These are phyloP conservation scores for Cystoisospora suis DNA, from an alignment of 169 alveolate species.

Conservation along the genomic window DNA sequence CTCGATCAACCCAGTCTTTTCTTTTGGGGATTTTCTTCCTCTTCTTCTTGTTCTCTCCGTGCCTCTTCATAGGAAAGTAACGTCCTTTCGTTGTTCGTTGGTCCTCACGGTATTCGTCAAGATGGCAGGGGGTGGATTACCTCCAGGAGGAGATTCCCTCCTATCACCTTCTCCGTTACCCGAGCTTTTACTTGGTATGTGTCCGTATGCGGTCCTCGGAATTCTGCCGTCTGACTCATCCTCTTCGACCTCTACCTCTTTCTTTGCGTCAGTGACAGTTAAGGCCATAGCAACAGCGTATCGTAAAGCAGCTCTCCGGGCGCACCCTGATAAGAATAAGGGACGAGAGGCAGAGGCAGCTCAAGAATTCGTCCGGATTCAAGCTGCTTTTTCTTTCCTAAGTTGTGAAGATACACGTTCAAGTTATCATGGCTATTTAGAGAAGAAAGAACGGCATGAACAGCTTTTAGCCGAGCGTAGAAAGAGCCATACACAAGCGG, in stretches of 20 bases:
- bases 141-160: neutral
- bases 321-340: conserved; percentile 61
- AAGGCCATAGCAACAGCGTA: conserved; percentile 46
- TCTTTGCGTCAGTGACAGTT: neutral
- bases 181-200: neutral
- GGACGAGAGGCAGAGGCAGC: conserved; percentile 58
- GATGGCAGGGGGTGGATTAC: neutral
- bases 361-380: conserved; percentile 33
- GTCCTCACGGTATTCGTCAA: neutral
- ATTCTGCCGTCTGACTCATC: neutral
- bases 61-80: neutral
- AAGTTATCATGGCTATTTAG: conserved; percentile 35
- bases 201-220: conserved; percentile 25
- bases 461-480: conserved; percentile 33
- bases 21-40: neutral
- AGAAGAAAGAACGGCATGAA: conserved; percentile 46
- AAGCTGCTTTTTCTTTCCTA: conserved; percentile 49
- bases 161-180: neutral
- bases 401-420: conserved; percentile 8
- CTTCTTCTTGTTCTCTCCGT: neutral
- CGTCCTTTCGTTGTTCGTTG: neutral
- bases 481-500: conserved; percentile 7
- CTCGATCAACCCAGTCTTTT: neutral
- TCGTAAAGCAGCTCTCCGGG: conserved; percentile 47
- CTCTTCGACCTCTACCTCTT: neutral